Evolutionary conservation across 441 rosid species (phyloP).

Genomic region (Pelargonium australe): DNA sequence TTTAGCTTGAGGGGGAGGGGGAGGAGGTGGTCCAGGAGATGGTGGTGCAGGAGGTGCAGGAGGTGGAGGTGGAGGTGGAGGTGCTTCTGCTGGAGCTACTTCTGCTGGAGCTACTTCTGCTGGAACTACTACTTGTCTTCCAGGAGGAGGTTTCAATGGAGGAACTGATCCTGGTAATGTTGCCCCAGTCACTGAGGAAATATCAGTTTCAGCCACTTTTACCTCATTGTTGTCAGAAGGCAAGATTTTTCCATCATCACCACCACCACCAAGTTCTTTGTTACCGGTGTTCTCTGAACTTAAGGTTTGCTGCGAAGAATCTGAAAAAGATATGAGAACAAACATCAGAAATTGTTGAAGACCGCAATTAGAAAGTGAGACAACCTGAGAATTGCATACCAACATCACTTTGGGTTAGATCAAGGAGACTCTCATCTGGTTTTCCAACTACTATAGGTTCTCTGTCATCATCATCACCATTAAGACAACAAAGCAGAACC

Average conservation of each 20-base stretch:
- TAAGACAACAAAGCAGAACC: constrained; percentile 38
- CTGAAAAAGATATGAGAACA: constrained; percentile 23
- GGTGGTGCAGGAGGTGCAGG: constrained; percentile 19
- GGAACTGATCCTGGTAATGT: constrained; percentile 13
- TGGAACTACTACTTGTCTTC: constrained; percentile 16
- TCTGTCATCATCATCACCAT: constrained; percentile 20
- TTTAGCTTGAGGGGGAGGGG: constrained; percentile 29
- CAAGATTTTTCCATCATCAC: constrained; percentile 15
- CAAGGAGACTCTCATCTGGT: constrained; percentile 39
- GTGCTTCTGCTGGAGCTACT: neutral
- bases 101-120: constrained; percentile 1
- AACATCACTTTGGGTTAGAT: neutral
- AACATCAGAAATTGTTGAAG: constrained; percentile 6
- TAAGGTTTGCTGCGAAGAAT: constrained; percentile 36
- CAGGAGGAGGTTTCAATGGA: constrained; percentile 36
- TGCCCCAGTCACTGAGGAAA: constrained; percentile 5
- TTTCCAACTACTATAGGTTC: constrained; percentile 27
- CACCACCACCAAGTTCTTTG: constrained; percentile 18
- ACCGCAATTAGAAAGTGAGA: neutral
- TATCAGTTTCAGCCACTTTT: neutral
- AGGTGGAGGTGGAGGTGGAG: constrained; percentile 1
- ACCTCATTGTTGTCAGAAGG: constrained; percentile 19
- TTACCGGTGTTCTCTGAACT: constrained; percentile 27
- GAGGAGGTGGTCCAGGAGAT: constrained; percentile 43
- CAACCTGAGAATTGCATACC: constrained; percentile 23